Conservation (phyloP, 83 land plant species). For the Picea abies region DNA sequence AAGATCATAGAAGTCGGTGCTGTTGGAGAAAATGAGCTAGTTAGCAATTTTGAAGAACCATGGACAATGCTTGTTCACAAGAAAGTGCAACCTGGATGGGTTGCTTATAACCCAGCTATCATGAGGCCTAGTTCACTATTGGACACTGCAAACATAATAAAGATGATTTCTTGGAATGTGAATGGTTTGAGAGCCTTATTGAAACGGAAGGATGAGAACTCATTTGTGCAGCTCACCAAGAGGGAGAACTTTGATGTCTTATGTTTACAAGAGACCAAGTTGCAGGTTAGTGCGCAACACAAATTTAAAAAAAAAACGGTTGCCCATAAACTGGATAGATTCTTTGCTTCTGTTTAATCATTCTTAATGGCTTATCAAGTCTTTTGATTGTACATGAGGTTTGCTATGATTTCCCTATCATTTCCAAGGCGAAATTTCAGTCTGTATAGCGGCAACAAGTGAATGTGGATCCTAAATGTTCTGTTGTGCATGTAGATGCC, state of each 20-base stretch:
- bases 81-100: slow-evolving; percentile 78
- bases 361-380: neutral
- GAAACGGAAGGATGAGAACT: slow-evolving; percentile 52
- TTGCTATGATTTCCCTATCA: neutral
- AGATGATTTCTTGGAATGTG: slow-evolving; percentile 93
- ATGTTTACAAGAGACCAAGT: slow-evolving; percentile 92
- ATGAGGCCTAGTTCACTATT: slow-evolving; percentile 63
- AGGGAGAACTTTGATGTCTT: slow-evolving; percentile 88
- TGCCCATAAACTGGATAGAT: neutral
- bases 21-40: neutral
- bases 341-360: neutral
- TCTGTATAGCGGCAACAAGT: neutral
- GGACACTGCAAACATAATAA: slow-evolving; percentile 39
- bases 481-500: neutral
- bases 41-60: slow-evolving; percentile 40
- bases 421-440: neutral
- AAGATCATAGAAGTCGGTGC: neutral
- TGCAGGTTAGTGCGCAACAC: slow-evolving; percentile 54
- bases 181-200: slow-evolving; percentile 89
- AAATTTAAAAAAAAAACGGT: neutral
- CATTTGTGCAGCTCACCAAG: slow-evolving; percentile 59
- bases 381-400: neutral
- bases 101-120: slow-evolving; percentile 75
- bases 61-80: slow-evolving; percentile 88
- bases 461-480: neutral